Conservation (phyloP, 768 basidiomycete genomes). For the Ramaria sp. region DNA sequence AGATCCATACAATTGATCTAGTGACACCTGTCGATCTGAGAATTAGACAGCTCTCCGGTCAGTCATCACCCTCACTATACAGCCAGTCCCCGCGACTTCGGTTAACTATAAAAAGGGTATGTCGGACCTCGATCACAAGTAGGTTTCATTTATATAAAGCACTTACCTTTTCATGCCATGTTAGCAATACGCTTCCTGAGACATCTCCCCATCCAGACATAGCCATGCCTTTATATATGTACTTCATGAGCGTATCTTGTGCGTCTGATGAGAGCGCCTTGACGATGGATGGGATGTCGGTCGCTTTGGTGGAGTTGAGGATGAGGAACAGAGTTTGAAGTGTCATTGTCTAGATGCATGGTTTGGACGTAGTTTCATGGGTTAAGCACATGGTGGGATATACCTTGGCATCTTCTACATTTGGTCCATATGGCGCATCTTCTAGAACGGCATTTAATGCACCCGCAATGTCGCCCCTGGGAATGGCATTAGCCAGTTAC, state of each 20-base stretch:
- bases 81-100: constrained; percentile 88
- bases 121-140: no score
- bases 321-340: constrained; percentile 77
- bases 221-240: constrained; percentile 95
- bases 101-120: constrained; percentile 55
- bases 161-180: constrained; percentile 94
- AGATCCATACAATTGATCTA: no score
- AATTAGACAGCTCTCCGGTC: constrained; percentile 47
- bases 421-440: constrained; percentile 79
- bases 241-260: constrained; percentile 94
- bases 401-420: constrained; percentile 88
- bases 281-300: constrained; percentile 72
- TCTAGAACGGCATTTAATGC: constrained; percentile 66
- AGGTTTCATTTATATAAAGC: not conserved
- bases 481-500: not conserved
- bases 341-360: constrained; percentile 50
- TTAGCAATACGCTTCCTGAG: constrained; percentile 58
- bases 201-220: constrained; percentile 49
- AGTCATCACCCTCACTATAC: constrained; percentile 83
- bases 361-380: not conserved
- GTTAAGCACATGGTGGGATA: not conserved
- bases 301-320: constrained; percentile 86
- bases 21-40: not conserved
- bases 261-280: constrained; percentile 59
- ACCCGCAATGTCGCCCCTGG: constrained; percentile 65